Percentiles rank a stretch among this genome's conserved stretches.
Evolutionary conservation across 208 protist species (phyloP).

Genomic region (Leishmania tarentolae): DNA sequence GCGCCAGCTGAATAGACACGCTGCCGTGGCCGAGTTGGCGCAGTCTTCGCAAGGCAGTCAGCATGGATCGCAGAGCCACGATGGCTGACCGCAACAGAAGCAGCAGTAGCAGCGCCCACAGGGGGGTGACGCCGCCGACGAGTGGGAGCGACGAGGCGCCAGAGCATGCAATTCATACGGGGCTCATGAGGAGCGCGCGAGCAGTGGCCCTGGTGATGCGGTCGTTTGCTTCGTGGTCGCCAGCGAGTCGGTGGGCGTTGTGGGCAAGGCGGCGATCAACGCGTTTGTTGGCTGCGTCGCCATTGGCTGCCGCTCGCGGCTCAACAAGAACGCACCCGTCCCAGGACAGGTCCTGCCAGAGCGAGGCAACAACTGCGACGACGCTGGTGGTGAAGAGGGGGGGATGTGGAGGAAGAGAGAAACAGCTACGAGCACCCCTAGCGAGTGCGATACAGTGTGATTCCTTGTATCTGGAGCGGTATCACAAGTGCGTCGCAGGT

Average conservation of each 20-base stretch:
- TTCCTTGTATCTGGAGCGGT: slow-evolving; percentile 36
- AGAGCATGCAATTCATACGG: background rate
- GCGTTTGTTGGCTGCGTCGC: slow-evolving; percentile 14
- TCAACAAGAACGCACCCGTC: background rate
- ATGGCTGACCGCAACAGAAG: no score
- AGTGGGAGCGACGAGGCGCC: background rate
- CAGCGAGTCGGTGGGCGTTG: slow-evolving; percentile 3
- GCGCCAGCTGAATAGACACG: no score
- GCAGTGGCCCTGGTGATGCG: background rate
- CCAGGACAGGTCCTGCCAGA: background rate
- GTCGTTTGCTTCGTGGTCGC: background rate
- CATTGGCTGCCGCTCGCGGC: slow-evolving; percentile 13
- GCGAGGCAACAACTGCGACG: background rate
- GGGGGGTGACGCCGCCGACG: background rate
- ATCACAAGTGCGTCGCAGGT: slow-evolving; percentile 28
- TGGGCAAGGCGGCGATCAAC: background rate
- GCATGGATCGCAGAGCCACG: background rate
- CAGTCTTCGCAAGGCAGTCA: background rate
- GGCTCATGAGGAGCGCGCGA: background rate
- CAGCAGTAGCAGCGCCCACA: background rate
- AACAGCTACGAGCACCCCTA: slow-evolving; percentile 21
- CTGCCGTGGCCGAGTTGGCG: background rate
- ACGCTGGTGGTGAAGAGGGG: slow-evolving; percentile 20
- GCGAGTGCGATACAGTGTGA: slow-evolving; percentile 19
- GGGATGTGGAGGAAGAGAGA: slow-evolving; percentile 33